Percentiles rank a stretch among this genome's conserved stretches.
phyloP scores from a whole-genome alignment of 75 land plant species.

The Selaginella moellendorffii region DNA sequence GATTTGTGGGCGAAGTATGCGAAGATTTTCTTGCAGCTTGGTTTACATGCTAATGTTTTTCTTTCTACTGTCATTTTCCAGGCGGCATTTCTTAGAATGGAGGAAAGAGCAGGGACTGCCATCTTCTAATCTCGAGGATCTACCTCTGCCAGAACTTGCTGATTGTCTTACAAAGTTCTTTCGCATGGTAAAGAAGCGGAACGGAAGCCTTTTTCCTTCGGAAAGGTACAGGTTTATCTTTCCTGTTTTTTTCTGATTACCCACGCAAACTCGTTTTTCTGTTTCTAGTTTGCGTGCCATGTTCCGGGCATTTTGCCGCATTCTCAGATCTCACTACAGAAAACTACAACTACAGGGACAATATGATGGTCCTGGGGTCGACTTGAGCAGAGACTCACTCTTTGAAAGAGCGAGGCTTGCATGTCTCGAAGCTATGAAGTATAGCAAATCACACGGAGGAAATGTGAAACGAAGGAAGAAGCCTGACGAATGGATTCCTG shows the following conservation, averaged over 20 bases:
- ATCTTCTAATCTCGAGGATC: neutral
- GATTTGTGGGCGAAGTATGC: conserved; percentile 5
- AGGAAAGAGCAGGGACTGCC: conserved; percentile 4
- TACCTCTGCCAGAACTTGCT: neutral
- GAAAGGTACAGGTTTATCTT: neutral
- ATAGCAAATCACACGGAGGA: neutral
- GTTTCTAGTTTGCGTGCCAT: neutral
- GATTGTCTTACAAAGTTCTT: neutral
- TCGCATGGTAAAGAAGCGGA: conserved; percentile 2
- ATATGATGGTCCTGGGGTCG: conserved; percentile 2
- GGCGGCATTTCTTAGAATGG: conserved; percentile 2
- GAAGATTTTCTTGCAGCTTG: neutral
- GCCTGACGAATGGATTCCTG: conserved; percentile 2
- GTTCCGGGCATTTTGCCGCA: conserved; percentile 1
- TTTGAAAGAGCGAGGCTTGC: conserved; percentile 3
- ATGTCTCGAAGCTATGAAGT: conserved; percentile 7
- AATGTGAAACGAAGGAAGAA: neutral
- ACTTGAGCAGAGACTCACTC: neutral
- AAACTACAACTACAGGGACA: neutral
- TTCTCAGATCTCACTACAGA: neutral
- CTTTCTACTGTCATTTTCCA: neutral
- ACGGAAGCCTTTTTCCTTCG: conserved; percentile 7
- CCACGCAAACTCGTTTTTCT: neutral
- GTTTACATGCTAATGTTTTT: neutral
- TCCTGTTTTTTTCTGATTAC: neutral